These are phyloP conservation scores for Nematocida displodere DNA, from an alignment of 371 early-diverging fungal species.

Conservation along the genomic window DNA sequence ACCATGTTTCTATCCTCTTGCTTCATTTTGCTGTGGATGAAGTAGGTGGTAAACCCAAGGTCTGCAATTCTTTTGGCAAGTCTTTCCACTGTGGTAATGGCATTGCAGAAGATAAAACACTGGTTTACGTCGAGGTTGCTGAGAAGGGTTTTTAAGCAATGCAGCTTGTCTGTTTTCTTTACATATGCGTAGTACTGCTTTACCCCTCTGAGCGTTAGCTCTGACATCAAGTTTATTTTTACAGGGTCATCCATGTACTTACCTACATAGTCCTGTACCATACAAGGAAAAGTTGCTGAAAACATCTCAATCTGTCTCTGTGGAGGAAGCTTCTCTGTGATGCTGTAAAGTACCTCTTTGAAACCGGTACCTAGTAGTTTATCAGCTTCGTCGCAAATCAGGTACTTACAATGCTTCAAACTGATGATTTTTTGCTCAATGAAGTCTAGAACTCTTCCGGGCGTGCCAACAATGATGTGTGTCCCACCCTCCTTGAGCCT, in stretches of 20 bases:
- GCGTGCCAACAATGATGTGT: constrained; percentile 81
- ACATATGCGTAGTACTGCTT: constrained; percentile 96
- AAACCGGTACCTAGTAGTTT: constrained; percentile 88
- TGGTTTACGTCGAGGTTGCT: constrained; percentile 93
- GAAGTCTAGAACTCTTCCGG: constrained; percentile 83
- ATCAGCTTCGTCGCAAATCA: constrained; percentile 97
- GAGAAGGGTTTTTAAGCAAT: constrained; percentile 87
- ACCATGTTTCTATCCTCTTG: constrained; percentile 91
- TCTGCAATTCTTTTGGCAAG: constrained; percentile 90
- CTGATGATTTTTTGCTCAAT: constrained; percentile 40
- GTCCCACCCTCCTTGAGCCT: constrained; percentile 76
- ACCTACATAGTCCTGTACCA: constrained; percentile 86
- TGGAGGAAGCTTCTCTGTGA: constrained; percentile 74
- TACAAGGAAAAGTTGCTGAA: constrained; percentile 91
- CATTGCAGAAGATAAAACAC: constrained; percentile 96
- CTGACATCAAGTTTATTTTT: constrained; percentile 95
- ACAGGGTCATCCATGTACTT: constrained; percentile 81
- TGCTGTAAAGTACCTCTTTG: constrained; percentile 82
- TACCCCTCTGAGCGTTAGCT: constrained; percentile 85
- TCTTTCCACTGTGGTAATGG: constrained; percentile 86
- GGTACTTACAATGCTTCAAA: constrained; percentile 67
- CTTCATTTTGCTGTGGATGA: constrained; percentile 90
- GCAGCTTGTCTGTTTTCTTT: constrained; percentile 89
- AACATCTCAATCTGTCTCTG: constrained; percentile 86
- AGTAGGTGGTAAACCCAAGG: constrained; percentile 91